Evolutionary conservation across 2,329 filamentous ascomycete species (phyloP).

Genomic region (Xylariaceae sp.): DNA sequence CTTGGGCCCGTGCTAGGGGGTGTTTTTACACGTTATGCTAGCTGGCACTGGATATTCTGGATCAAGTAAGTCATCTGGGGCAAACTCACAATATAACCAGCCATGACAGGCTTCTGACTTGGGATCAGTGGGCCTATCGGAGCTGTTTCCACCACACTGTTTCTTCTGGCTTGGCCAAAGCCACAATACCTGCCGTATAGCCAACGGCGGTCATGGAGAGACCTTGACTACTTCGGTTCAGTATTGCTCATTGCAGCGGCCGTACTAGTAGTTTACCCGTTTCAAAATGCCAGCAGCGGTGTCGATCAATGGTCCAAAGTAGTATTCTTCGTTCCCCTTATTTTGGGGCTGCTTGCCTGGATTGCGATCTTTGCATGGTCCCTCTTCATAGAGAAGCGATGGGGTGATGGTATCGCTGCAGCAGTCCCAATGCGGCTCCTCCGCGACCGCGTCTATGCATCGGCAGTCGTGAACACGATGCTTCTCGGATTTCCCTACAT

Average conservation of each 20-base stretch:
- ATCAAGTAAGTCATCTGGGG: constrained; percentile 48
- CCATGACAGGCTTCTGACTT: constrained; percentile 18
- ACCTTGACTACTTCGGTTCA: constrained; percentile 54
- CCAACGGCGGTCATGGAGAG: constrained; percentile 43
- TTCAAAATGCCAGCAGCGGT: constrained; percentile 48
- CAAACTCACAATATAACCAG: not conserved
- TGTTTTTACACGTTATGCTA: constrained; percentile 46
- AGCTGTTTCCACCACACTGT: constrained; percentile 42
- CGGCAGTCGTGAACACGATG: constrained; percentile 43
- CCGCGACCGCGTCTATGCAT: constrained; percentile 44
- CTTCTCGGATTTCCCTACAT: constrained; percentile 51
- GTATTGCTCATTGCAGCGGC: constrained; percentile 52
- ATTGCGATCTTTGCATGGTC: constrained; percentile 42
- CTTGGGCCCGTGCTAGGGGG: constrained; percentile 53
- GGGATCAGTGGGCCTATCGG: constrained; percentile 49
- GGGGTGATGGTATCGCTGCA: constrained; percentile 35
- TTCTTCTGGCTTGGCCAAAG: constrained; percentile 51
- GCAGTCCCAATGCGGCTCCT: constrained; percentile 50
- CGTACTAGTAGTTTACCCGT: constrained; percentile 56
- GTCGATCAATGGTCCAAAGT: constrained; percentile 40
- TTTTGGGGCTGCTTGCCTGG: constrained; percentile 37
- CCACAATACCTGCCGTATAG: constrained; percentile 37
- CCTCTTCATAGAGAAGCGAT: constrained; percentile 28
- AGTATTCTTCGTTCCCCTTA: constrained; percentile 42
- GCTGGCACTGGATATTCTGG: constrained; percentile 58